Conservation (phyloP, 2,329 filamentous ascomycete species). For the Ophiostoma australiae region DNA sequence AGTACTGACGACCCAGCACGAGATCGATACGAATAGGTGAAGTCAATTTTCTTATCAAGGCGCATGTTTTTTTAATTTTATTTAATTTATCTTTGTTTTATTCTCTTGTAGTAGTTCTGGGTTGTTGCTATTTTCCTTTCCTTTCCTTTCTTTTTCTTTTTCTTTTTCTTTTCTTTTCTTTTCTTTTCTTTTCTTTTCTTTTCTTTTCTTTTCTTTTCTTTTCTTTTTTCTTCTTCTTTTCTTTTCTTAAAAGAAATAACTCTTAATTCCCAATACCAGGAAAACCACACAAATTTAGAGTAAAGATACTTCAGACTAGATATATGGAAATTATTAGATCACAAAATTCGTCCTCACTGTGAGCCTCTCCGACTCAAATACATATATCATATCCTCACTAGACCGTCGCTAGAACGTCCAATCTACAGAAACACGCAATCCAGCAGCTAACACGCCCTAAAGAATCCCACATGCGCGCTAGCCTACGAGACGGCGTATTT, state of each 20-base stretch:
- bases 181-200: neutral
- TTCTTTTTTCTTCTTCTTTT: neutral
- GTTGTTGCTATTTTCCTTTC: neutral
- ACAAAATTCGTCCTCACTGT: neutral
- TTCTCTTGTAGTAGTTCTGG: no score
- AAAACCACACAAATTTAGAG: neutral
- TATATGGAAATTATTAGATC: neutral
- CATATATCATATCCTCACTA: neutral
- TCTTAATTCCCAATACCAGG: neutral
- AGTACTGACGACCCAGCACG: neutral
- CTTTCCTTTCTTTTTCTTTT: neutral
- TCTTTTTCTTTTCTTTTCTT: no score
- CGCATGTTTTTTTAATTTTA: no score
- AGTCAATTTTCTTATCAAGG: no score
- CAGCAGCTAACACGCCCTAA: conserved; percentile 1
- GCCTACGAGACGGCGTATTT: neutral
- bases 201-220: neutral
- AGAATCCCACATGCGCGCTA: conserved; percentile 11
- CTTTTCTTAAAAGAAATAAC: neutral
- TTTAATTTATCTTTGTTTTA: no score
- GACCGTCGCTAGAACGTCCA: neutral
- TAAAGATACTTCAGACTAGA: neutral
- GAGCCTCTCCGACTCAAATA: neutral
- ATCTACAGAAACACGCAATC: conserved; percentile 4
- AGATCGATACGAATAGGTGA: neutral